Base-by-base conservation (phyloP, 2,329 filamentous ascomycete genomes). In the Didymellaceae sp. region DNA sequence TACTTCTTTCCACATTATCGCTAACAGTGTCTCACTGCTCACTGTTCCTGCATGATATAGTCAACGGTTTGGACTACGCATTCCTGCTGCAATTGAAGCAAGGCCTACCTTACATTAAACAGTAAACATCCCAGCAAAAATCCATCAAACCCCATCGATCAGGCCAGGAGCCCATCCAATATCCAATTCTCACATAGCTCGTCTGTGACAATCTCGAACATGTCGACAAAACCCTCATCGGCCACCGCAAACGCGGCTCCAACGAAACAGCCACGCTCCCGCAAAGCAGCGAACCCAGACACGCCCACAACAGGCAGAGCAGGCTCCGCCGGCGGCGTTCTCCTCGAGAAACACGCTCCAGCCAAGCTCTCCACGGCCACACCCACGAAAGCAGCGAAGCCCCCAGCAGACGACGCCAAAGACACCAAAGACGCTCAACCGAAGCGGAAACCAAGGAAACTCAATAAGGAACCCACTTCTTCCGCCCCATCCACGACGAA, bases 401-500 rank as follows among this genome's bases (percentile, higher is more conserved):
- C 35, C 50, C 2, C 28, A 53, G 10, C 52, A 58, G 4, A 52
- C 47, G 45, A 59, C 60, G 2, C n/a, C 31, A 34, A 28, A 16
- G 33, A 46, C 6, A 8, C 13, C 21, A 22, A 47, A 37, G 42
- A 21, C 4, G 21, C 37, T 18, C 21, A 32, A 8, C 57, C 61
- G 6, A 58, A 63, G 16, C 62, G 66, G 28, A 64, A 65, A 31
- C 70, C 70, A 0, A 55, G 70, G 16, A 73, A 73, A 39, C 45
- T 73, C 11, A 72, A 69, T 47, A 67, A 64, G 52, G 68, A 71
- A 13, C 59, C 64, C 2, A 32, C n/a, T n/a, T n/a, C 49, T 5
- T 41, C 44, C 5, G 39, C 58, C 1, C 37, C 61, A n/a, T 48
- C 48, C 37, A 21, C 43, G 4, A 21, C 35, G 13, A 28, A 32